Conservation (phyloP, 2,329 filamentous ascomycete genomes). For the Alternaria atra region DNA sequence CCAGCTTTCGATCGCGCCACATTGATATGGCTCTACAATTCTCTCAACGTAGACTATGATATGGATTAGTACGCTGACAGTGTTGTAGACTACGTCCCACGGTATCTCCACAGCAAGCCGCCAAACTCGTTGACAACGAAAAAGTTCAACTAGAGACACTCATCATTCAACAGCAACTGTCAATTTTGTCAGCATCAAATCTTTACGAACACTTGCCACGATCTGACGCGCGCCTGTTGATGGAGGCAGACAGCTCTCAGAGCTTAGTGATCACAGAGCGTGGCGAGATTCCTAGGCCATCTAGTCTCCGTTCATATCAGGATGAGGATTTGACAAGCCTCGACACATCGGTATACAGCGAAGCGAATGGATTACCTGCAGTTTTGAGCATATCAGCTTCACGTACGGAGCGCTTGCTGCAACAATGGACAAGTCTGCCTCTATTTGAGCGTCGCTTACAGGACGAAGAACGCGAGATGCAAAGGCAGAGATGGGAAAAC, state of each 20-base stretch:
- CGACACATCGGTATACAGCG: conserved; percentile 28
- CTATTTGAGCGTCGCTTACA: conserved; percentile 41
- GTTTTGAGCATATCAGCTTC: conserved; percentile 36
- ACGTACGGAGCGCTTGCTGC: conserved; percentile 39
- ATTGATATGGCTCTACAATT: not conserved
- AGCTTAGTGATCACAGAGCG: conserved; percentile 28
- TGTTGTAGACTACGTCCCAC: conserved; percentile 37
- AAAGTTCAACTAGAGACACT: conserved; percentile 48
- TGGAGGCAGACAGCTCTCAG: conserved; percentile 43
- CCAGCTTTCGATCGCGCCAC: not conserved
- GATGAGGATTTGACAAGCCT: conserved; percentile 37
- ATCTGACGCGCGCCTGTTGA: conserved; percentile 30
- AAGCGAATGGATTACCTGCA: conserved; percentile 34
- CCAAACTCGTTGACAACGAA: conserved; percentile 47
- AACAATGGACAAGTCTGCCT: conserved; percentile 45
- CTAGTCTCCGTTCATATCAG: conserved; percentile 41
- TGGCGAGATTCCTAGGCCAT: conserved; percentile 26
- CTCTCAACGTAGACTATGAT: not conserved
- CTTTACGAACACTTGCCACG: conserved; percentile 27
- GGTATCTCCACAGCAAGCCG: conserved; percentile 44
- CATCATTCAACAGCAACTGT: conserved; percentile 52
- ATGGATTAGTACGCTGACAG: conserved; percentile 5
- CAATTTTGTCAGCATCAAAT: conserved; percentile 39
- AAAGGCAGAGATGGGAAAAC: conserved; percentile 34
- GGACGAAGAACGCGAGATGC: conserved; percentile 33